Base-by-base conservation (phyloP, 495 filamentous ascomycete species). In the Pyrenopolyporus hunteri region DNA sequence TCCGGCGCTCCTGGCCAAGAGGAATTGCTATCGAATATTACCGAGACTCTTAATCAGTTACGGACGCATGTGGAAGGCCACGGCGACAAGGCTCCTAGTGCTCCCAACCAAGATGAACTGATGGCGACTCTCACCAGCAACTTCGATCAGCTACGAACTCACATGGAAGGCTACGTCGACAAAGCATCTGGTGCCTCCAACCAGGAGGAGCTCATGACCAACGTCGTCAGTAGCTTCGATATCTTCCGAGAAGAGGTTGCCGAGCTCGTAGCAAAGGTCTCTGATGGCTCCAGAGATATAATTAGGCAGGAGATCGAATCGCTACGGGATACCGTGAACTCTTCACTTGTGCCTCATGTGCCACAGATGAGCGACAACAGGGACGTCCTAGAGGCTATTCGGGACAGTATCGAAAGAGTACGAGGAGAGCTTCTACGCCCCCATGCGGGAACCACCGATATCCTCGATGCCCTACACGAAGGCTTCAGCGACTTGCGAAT, bases 401-500 rank as follows among this genome's bases (percentile, higher is more conserved):
- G 86, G 16, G 86, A 93, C 37, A 86, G 87, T 11, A 72, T 93
- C 7, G 83, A 89, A 44, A 78, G 78, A 33, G 72, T 94, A 40
- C 86, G 87, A 2, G 82, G 83, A 3, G 89, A 94, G 57, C 79
- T 88, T 26, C 82, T 61, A 63, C 78, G 80, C 63, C 76, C 78
- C 0, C 71, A 74, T 51, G 71, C 87, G 2, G 82, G 83, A 11
- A 87, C 88, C 9, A 83, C 85, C 11, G 89, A 93, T 67, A 81
- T 96, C 13, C 79, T 95, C 1, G 90, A 96, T 70, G 88, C 88
- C 4, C 77, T 97, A 50, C 87, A 92, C 46, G 90, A 96, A 37
- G 91, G 91, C 13, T 83, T 96, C 5, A 87, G 86, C 42, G 81
- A 83, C 2, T 82, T 97, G 26, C 84, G 86, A 7, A 73, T 78